Percentiles rank a stretch among this genome's conserved stretches.
Conservation (phyloP, 768 basidiomycete species). For the Suillus placidus region DNA sequence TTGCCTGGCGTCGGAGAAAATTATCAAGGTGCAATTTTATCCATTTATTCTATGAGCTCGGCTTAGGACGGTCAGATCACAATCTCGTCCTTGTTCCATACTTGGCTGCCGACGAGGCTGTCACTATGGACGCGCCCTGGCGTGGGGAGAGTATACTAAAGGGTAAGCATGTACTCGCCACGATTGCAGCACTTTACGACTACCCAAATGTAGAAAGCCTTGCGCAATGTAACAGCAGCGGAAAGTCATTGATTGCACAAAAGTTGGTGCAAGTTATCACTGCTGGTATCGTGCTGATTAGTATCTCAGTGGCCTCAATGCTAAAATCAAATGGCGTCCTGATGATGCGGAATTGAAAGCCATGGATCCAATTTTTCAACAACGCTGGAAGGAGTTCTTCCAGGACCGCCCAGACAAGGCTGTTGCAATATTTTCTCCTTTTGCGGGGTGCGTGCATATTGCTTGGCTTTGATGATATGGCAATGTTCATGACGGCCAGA, state of each 20-base stretch:
- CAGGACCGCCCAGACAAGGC: slow-evolving; percentile 57
- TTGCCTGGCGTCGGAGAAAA: slow-evolving; percentile 79
- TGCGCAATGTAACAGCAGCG: slow-evolving; percentile 35
- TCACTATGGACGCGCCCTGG: slow-evolving; percentile 53
- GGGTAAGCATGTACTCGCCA: slow-evolving; percentile 35
- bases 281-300: not conserved
- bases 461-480: not conserved
- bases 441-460: slow-evolving; percentile 41
- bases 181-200: slow-evolving; percentile 8
- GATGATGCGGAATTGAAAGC: slow-evolving; percentile 49
- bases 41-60: not conserved
- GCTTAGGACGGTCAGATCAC: slow-evolving; percentile 29
- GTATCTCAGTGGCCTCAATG: slow-evolving; percentile 48
- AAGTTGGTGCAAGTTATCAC: slow-evolving; percentile 41
- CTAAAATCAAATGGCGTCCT: slow-evolving; percentile 60
- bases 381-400: slow-evolving; percentile 54
- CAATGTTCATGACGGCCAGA: not conserved
- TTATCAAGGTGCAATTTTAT: slow-evolving; percentile 46
- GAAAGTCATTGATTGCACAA: slow-evolving; percentile 50
- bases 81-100: slow-evolving; percentile 35
- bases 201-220: slow-evolving; percentile 16
- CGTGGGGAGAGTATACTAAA: slow-evolving; percentile 42
- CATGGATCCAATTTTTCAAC: slow-evolving; percentile 49
- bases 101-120: slow-evolving; percentile 44
- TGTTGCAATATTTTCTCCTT: slow-evolving; percentile 45